Base-by-base conservation (phyloP, 768 basidiomycete species). In the Lentinula edodes region DNA sequence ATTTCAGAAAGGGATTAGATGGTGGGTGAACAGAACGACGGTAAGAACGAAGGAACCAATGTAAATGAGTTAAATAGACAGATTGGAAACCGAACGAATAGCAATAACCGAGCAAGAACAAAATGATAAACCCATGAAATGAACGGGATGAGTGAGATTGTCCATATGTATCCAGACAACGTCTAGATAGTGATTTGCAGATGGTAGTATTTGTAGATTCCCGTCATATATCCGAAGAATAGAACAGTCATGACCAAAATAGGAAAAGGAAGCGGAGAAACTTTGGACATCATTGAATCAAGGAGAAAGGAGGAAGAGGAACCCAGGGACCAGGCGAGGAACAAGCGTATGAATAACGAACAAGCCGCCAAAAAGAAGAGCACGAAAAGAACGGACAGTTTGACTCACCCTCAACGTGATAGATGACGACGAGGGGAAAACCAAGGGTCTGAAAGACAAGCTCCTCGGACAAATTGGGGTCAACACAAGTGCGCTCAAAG, bases 401-500 rank as follows among this genome's bases (percentile, higher is more conserved):
- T 35, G 10, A 74, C 87, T 66, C 72, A 91, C 90, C 66, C 86
- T 82, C 36, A 92, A 74, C 0, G 89, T 90, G 52, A 92, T 81
- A 9, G 85, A 82, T 0, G 89, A 91, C 16, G 89, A 90, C 23
- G 83, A 85, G 0, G 95, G 95, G 65, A 98, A 89, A 6, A 98
- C 89, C 3, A 98, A 83, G 2, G 95, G 94, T 12, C 95, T 80
- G 74, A 98, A 98, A 35, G 90, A 93, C 18, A 98, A 75, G 70
- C 92, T 94, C 60, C 95, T 83, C 52, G 95, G 95, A 68, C 93
- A 95, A 65, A 98, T 96, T n/a, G 95, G 95, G 1, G 95, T 96
- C 45, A 98, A 77, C 13, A 98, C 90, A 55, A 97, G 81, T 1
- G 94, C 91, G 62, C 90, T 91, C 42, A 95, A 77, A 2, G 91